Conservation (phyloP, 2,329 filamentous ascomycete genomes). For the Colletotrichum zoysiae region DNA sequence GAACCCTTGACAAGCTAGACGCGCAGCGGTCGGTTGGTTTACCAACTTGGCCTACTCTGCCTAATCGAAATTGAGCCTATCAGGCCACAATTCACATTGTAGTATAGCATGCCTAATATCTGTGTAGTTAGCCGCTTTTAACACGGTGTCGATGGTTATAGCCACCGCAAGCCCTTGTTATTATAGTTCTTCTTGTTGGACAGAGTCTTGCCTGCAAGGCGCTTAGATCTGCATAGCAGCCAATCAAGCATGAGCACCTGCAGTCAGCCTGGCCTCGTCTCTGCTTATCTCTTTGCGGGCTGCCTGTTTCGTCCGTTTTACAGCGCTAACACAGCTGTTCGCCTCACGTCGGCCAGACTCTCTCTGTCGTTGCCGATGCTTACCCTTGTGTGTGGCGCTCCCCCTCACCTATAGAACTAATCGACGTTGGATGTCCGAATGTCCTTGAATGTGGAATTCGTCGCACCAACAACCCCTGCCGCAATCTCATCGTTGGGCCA, state of each 20-base stretch:
- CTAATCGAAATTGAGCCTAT: neutral
- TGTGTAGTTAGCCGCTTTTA: neutral
- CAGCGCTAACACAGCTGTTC: neutral
- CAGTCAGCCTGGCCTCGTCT: neutral
- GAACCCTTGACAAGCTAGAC: neutral
- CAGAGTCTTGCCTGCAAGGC: neutral
- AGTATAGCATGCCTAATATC: neutral
- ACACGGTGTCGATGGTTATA: neutral
- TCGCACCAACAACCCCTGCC: too few relatives aligned
- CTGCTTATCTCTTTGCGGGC: neutral
- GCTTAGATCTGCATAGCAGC: neutral
- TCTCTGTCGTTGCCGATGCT: too few relatives aligned
- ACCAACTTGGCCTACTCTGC: too few relatives aligned
- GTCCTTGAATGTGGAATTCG: too few relatives aligned
- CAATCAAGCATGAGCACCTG: too few relatives aligned
- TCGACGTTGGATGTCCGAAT: too few relatives aligned
- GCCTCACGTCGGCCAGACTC: neutral
- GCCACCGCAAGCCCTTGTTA: neutral
- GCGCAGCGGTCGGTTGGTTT: too few relatives aligned
- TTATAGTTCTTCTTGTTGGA: neutral
- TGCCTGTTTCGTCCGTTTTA: neutral
- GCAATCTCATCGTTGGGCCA: too few relatives aligned
- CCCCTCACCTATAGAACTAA: too few relatives aligned
- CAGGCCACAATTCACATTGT: neutral
- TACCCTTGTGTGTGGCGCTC: too few relatives aligned